phyloP scores from a whole-genome alignment of 148 eudicot genomes.

The Chenopodium formosanum region DNA sequence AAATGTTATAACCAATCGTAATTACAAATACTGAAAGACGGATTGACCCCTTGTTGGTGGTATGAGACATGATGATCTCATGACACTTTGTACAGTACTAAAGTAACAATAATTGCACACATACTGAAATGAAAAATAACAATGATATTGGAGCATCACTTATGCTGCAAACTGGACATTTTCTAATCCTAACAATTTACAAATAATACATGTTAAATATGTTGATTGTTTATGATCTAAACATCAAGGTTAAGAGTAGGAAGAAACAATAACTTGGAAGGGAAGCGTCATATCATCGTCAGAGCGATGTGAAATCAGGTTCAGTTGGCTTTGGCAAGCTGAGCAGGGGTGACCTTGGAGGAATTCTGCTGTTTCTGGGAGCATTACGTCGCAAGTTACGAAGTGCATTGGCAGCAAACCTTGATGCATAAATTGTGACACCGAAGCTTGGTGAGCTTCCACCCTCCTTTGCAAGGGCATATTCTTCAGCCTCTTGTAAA shows the following conservation, averaged over 20 bases:
- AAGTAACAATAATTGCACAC: not conserved
- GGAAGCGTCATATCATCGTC: constrained; percentile 11
- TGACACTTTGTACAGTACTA: not conserved
- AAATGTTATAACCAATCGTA: too few relatives aligned
- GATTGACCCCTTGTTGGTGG: too few relatives aligned
- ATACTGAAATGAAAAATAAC: not conserved
- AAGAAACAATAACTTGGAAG: not conserved
- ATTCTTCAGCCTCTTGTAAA: constrained; percentile 49
- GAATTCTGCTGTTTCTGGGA: constrained; percentile 23
- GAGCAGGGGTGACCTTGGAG: constrained; percentile 40
- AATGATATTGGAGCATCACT: not conserved
- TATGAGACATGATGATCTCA: too few relatives aligned
- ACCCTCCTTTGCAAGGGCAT: constrained; percentile 37
- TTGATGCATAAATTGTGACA: constrained; percentile 60
- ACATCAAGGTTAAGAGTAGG: not conserved
- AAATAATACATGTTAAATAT: not conserved
- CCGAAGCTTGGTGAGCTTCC: constrained; percentile 55
- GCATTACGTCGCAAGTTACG: constrained; percentile 36
- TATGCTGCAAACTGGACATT: not conserved
- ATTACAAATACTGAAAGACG: too few relatives aligned
- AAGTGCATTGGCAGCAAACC: constrained; percentile 58
- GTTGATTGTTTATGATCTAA: not conserved
- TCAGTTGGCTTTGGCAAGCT: constrained; percentile 53
- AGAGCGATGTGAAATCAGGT: constrained; percentile 45
- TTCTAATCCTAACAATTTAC: not conserved